Percentiles rank a stretch among this genome's conserved stretches.
phyloP scores from a whole-genome alignment of 1,284 basidiomycete genomes.

The Pascua sp. region DNA sequence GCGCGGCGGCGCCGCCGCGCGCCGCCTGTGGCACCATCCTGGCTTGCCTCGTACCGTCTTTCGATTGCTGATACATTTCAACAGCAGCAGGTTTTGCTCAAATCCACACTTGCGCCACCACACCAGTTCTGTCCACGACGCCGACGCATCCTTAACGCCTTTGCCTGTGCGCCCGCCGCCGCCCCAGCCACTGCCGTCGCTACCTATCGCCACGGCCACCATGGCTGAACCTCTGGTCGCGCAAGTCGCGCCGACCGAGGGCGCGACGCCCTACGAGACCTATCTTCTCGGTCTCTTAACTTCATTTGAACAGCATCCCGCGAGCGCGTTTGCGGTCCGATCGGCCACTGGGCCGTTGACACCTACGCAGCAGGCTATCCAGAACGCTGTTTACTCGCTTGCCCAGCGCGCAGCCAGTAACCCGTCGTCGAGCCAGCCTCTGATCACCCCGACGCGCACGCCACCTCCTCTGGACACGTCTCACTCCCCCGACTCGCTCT shows the following conservation, averaged over 20 bases:
- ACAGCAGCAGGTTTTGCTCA: too few species aligned
- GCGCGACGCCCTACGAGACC: conserved; percentile 31
- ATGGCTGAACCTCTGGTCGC: conserved; percentile 11
- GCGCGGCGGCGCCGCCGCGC: too few species aligned
- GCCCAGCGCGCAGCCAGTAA: conserved; percentile 26
- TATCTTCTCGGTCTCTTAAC: conserved; percentile 39
- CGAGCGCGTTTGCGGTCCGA: conserved; percentile 39
- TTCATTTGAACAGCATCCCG: conserved; percentile 32
- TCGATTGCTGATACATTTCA: too few species aligned
- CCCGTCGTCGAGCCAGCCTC: conserved; percentile 2
- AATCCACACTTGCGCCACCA: too few species aligned
- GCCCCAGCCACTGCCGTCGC: too few species aligned
- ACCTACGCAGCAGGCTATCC: conserved; percentile 37
- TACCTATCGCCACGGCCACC: not conserved
- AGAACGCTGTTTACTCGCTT: conserved; percentile 35
- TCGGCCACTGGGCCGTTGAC: conserved; percentile 26
- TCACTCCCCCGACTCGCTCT: conserved; percentile 9
- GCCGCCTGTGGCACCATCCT: too few species aligned
- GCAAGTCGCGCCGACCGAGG: conserved; percentile 1
- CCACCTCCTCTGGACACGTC: conserved; percentile 34
- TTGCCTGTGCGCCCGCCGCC: too few species aligned
- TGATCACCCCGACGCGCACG: conserved; percentile 15
- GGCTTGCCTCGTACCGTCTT: too few species aligned
- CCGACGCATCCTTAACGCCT: too few species aligned
- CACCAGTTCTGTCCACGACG: too few species aligned